Conservation (phyloP, 768 basidiomycete genomes). For the Boletus huronensis region DNA sequence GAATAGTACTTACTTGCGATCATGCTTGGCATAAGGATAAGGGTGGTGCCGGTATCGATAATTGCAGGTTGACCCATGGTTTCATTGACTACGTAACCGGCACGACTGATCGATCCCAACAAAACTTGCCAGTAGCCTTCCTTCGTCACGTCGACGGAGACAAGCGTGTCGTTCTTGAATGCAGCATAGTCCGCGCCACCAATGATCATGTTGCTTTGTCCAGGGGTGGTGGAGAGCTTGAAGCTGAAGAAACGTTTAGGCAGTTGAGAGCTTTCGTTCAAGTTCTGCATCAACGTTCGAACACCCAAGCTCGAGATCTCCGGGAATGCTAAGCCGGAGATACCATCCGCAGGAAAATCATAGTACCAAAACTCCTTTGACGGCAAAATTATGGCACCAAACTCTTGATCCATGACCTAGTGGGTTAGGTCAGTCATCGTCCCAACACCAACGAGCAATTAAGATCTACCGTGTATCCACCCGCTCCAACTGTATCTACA, state of each 20-base stretch:
- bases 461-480: conserved; percentile 27
- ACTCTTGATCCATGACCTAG: conserved; percentile 33
- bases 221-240: conserved; percentile 35
- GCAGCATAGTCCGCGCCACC: conserved; percentile 42
- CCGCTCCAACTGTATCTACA: conserved; percentile 37
- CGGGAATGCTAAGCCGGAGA: conserved; percentile 40
- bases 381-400: conserved; percentile 14
- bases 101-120: conserved; percentile 22
- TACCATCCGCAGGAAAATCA: conserved; percentile 30
- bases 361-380: neutral
- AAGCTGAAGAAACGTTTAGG: conserved; percentile 39
- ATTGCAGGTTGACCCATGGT: conserved; percentile 22
- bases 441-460: neutral
- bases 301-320: conserved; percentile 33
- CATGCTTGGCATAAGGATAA: conserved; percentile 14
- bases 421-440: neutral
- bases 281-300: conserved; percentile 39
- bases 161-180: conserved; percentile 45
- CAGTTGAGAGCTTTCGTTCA: conserved; percentile 32
- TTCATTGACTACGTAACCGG: too few relatives aligned
- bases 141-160: conserved; percentile 27
- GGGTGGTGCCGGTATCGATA: conserved; percentile 33
- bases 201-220: conserved; percentile 15
- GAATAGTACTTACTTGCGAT: conserved; percentile 25
- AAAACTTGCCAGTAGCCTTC: conserved; percentile 37